These are phyloP conservation scores for Geum urbanum DNA, from an alignment of 306 rosid genomes.

Conservation along the genomic window DNA sequence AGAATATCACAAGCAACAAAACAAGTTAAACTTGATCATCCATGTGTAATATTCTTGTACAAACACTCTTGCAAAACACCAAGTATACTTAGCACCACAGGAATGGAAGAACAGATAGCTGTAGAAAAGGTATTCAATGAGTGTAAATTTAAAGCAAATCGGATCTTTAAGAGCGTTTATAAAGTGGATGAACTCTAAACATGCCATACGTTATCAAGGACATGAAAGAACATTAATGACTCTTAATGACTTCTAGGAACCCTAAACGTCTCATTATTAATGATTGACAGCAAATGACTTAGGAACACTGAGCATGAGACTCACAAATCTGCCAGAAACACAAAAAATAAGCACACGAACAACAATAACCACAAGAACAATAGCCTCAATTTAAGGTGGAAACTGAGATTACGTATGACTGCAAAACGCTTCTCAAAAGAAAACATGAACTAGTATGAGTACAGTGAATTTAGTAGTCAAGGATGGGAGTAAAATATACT, in stretches of 20 bases:
- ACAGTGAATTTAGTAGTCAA: conserved; percentile 20
- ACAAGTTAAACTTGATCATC: background rate
- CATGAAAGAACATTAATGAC: background rate
- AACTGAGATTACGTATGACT: background rate
- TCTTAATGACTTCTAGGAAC: too few relatives aligned
- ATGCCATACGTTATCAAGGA: background rate
- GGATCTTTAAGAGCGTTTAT: background rate
- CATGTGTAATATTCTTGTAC: background rate
- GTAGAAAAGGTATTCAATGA: too few relatives aligned
- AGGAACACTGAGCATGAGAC: too few relatives aligned
- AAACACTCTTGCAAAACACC: too few relatives aligned
- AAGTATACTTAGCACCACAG: too few relatives aligned
- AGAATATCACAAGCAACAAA: background rate
- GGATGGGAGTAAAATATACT: conserved; percentile 41
- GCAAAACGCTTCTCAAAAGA: background rate
- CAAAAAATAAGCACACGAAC: too few relatives aligned
- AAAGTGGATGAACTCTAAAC: background rate
- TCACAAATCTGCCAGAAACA: too few relatives aligned
- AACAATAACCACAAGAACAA: too few relatives aligned
- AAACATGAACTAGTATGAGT: conserved; percentile 1
- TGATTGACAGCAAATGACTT: too few relatives aligned
- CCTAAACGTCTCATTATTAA: too few relatives aligned
- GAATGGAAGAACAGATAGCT: too few relatives aligned
- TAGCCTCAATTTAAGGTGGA: too few relatives aligned
- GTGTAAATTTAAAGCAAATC: background rate